Percentiles rank a stretch among this genome's conserved stretches.
Evolutionary conservation across 805 yeast genomes (phyloP).

Genomic region (Wickerhamomyces subpelliculosus): DNA sequence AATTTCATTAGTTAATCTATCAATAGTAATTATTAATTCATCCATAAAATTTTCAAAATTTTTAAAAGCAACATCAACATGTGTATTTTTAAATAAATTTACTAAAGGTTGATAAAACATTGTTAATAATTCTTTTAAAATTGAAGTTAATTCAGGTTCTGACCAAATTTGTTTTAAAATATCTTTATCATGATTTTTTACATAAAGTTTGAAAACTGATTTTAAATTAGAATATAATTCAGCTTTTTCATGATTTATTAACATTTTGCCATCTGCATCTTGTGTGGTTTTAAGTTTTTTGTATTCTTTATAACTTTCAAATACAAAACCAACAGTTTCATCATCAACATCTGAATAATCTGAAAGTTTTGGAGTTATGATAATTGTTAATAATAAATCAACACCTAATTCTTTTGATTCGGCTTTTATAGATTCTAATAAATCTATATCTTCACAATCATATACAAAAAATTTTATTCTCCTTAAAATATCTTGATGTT

Average conservation of each 20-base stretch:
- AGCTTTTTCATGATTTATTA: slow-evolving; percentile 16
- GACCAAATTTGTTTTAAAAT: slow-evolving; percentile 73
- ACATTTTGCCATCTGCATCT: slow-evolving; percentile 10
- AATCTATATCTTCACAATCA: slow-evolving; percentile 25
- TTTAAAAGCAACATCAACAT: slow-evolving; percentile 56
- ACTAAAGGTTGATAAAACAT: slow-evolving; percentile 72
- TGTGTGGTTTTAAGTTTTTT: slow-evolving; percentile 22
- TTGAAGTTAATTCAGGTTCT: slow-evolving; percentile 72
- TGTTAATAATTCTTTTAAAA: slow-evolving; percentile 66
- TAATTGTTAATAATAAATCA: slow-evolving; percentile 15
- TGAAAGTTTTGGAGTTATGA: slow-evolving; percentile 17
- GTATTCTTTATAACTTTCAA: slow-evolving; percentile 21
- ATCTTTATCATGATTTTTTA: slow-evolving; percentile 71
- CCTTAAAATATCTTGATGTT: slow-evolving; percentile 17
- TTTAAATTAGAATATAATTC: slow-evolving; percentile 44
- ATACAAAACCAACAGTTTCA: slow-evolving; percentile 10
- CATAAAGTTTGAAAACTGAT: slow-evolving; percentile 53
- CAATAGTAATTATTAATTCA: slow-evolving; percentile 57
- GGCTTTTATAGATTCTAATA: slow-evolving; percentile 20
- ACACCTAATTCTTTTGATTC: slow-evolving; percentile 14
- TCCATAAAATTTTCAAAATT: slow-evolving; percentile 58
- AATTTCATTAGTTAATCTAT: slow-evolving; percentile 39
- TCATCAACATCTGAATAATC: slow-evolving; percentile 10
- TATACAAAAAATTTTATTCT: slow-evolving; percentile 26
- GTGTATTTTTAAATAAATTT: slow-evolving; percentile 57